These are phyloP conservation scores for Pyrenopolyporus hunteri DNA, from an alignment of 495 filamentous ascomycete species.

Conservation along the genomic window DNA sequence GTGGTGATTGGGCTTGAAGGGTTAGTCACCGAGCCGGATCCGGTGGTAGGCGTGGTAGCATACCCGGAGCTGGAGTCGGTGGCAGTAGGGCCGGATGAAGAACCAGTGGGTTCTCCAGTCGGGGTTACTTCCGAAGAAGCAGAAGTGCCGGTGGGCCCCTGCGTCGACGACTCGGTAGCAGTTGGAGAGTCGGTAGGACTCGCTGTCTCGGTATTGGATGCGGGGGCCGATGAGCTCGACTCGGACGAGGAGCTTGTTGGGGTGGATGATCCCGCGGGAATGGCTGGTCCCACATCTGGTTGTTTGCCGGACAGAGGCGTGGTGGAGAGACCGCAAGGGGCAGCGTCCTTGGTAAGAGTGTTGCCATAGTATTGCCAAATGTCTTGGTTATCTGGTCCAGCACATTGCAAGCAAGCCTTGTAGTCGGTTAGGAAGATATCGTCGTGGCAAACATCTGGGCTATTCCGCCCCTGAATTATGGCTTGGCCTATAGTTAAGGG, in stretches of 20 bases:
- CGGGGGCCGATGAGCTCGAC: slow-evolving; percentile 3
- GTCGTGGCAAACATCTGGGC: slow-evolving; percentile 48
- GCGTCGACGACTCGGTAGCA: slow-evolving; percentile 3
- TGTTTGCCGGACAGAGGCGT: slow-evolving; percentile 44
- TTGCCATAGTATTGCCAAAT: slow-evolving; percentile 55
- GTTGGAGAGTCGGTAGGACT: slow-evolving; percentile 2
- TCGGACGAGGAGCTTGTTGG: slow-evolving; percentile 1
- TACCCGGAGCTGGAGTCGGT: slow-evolving; percentile 7
- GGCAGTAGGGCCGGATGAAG: background rate
- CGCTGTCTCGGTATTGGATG: background rate
- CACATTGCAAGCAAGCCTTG: slow-evolving; percentile 51
- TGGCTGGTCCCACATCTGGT: slow-evolving; percentile 32
- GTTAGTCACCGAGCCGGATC: background rate
- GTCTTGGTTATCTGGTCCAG: slow-evolving; percentile 49
- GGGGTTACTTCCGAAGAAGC: slow-evolving; percentile 3
- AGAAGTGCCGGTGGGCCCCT: no score
- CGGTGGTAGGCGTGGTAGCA: slow-evolving; percentile 10
- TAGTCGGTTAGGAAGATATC: slow-evolving; percentile 51
- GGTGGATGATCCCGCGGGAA: slow-evolving; percentile 17
- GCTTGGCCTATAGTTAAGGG: slow-evolving; percentile 48
- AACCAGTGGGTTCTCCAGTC: background rate
- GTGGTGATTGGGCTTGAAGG: background rate
- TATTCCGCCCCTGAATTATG: slow-evolving; percentile 45
- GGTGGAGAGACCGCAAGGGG: slow-evolving; percentile 49
- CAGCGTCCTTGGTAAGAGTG: slow-evolving; percentile 43